Percentiles rank a stretch among this genome's conserved stretches.
These are phyloP conservation scores for Kockiozyma suomiensis DNA, from an alignment of 805 yeast species.

Conservation along the genomic window DNA sequence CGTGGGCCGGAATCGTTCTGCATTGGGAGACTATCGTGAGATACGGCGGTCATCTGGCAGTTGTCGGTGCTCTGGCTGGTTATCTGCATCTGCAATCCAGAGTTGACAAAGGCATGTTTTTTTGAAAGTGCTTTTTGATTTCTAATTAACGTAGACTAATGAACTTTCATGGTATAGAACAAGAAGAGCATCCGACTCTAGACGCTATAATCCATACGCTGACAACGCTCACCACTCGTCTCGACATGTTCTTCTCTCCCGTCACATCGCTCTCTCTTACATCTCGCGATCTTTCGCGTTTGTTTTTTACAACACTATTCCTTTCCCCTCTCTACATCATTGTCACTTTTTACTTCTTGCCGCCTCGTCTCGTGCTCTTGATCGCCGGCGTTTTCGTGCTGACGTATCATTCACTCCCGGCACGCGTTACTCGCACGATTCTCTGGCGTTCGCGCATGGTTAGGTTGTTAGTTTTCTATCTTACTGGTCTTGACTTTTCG, in stretches of 20 bases:
- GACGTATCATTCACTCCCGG: constrained; percentile 85
- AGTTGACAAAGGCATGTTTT: constrained; percentile 37
- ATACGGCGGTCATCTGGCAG: constrained; percentile 73
- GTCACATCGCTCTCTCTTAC: constrained; percentile 66
- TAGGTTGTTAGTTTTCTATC: constrained; percentile 71
- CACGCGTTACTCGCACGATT: constrained; percentile 77
- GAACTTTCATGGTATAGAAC: too few relatives aligned
- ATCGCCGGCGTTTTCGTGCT: constrained; percentile 61
- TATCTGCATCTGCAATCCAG: constrained; percentile 37
- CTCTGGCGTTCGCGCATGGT: constrained; percentile 80
- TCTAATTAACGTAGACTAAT: too few relatives aligned
- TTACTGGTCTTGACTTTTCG: constrained; percentile 81
- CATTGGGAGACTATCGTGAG: constrained; percentile 72
- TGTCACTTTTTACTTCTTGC: constrained; percentile 64
- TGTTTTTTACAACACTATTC: constrained; percentile 80
- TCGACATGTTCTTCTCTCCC: constrained; percentile 80
- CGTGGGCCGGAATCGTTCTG: constrained; percentile 61
- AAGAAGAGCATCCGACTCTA: constrained; percentile 71
- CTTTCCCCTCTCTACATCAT: constrained; percentile 83
- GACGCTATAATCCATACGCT: constrained; percentile 82
- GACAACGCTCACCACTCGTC: constrained; percentile 71
- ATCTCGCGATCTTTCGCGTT: constrained; percentile 74
- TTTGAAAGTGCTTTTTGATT: too few relatives aligned
- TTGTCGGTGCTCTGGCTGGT: constrained; percentile 48
- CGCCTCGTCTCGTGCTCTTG: constrained; percentile 69